phyloP scores from a whole-genome alignment of 106 monocot genomes.

The Apostasia shenzhenica region DNA sequence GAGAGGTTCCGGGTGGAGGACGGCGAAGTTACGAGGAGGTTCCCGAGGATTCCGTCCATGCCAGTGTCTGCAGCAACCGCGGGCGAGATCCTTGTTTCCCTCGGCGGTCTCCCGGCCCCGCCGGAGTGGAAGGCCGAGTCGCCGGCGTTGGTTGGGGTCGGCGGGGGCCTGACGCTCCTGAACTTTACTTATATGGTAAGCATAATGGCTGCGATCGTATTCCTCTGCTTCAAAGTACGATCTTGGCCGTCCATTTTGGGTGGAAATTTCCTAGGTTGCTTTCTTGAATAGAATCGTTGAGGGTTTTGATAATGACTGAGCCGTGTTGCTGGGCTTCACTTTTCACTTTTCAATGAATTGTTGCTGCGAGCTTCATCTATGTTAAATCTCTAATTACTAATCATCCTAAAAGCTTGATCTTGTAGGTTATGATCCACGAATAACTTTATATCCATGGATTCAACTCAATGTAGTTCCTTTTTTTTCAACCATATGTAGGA shows the following conservation, averaged over 20 bases:
- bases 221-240: background rate
- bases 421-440: too few species aligned
- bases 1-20: constrained; percentile 43
- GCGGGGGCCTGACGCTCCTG: constrained; percentile 31
- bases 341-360: background rate
- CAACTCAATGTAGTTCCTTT: too few species aligned
- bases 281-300: background rate
- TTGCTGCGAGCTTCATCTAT: too few species aligned
- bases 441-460: too few species aligned
- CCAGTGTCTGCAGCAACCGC: constrained; percentile 43
- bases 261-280: background rate
- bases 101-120: constrained; percentile 50
- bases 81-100: constrained; percentile 35
- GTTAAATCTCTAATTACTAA: too few species aligned
- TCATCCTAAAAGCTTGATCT: too few species aligned
- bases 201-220: too few species aligned
- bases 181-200: constrained; percentile 87
- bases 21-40: constrained; percentile 40
- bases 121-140: constrained; percentile 38
- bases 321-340: background rate
- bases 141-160: constrained; percentile 18
- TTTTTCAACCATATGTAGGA: too few species aligned
- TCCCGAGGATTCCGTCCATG: constrained; percentile 83
- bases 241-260: background rate
- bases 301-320: background rate